These are phyloP conservation scores for Maudiozyma turicensis DNA, from an alignment of 805 yeast species.

Conservation along the genomic window DNA sequence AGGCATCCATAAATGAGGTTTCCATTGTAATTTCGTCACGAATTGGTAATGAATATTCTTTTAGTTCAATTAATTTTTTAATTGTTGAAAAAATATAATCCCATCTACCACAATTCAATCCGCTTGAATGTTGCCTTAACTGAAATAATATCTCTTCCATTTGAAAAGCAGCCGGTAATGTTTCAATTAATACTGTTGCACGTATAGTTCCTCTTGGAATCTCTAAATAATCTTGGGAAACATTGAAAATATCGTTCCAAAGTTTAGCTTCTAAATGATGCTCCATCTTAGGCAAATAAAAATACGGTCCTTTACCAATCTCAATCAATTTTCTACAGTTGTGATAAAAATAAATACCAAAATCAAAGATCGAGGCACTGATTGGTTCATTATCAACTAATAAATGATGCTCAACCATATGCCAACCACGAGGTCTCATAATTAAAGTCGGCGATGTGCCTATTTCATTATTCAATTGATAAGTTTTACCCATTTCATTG, in stretches of 20 bases:
- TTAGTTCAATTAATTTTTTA: constrained; percentile 61
- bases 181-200: constrained; percentile 75
- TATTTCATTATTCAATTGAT: constrained; percentile 36
- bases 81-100: constrained; percentile 78
- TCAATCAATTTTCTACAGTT: constrained; percentile 54
- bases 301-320: constrained; percentile 71
- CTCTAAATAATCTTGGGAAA: constrained; percentile 61
- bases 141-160: constrained; percentile 78
- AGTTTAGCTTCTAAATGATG: constrained; percentile 74
- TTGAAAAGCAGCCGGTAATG: constrained; percentile 79
- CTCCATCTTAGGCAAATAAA: constrained; percentile 79
- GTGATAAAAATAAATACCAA: constrained; percentile 68
- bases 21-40: constrained; percentile 72
- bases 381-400: constrained; percentile 67
- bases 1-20: constrained; percentile 72
- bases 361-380: constrained; percentile 69
- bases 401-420: constrained; percentile 65
- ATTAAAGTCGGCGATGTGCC: constrained; percentile 42
- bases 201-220: constrained; percentile 69
- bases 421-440: constrained; percentile 80
- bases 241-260: constrained; percentile 75
- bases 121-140: constrained; percentile 66
- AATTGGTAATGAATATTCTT: constrained; percentile 64
- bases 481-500: constrained; percentile 34
- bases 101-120: constrained; percentile 85